phyloP scores from a whole-genome alignment of 2,329 filamentous ascomycete species.

The Chrysoporthe deuterocubensis region DNA sequence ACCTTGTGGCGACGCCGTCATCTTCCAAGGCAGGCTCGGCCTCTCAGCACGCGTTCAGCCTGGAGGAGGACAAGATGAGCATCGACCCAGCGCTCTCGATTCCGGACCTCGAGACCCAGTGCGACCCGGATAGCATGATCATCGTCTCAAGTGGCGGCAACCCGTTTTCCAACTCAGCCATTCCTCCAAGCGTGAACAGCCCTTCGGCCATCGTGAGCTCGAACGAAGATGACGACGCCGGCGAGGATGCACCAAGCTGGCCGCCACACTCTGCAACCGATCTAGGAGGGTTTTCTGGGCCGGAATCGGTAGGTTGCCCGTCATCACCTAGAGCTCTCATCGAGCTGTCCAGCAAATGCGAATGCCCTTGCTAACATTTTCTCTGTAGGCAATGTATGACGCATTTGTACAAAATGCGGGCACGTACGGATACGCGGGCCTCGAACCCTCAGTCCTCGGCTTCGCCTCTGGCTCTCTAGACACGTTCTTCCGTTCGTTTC shows the following conservation, averaged over 20 bases:
- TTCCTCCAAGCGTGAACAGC: neutral
- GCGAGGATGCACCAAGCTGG: neutral
- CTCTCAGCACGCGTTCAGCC: neutral
- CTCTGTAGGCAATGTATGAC: neutral
- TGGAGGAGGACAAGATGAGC: neutral
- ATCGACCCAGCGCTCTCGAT: slow-evolving; percentile 1
- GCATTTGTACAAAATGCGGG: neutral
- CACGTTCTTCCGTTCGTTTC: neutral
- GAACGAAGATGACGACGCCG: neutral
- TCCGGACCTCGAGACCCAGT: neutral
- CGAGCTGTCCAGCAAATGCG: neutral
- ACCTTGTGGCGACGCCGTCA: neutral
- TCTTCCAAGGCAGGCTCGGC: neutral
- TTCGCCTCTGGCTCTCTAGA: slow-evolving; percentile 1
- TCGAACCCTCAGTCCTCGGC: neutral
- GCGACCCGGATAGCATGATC: slow-evolving; percentile 1
- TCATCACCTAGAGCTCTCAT: neutral
- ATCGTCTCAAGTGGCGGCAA: neutral
- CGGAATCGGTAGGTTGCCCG: neutral
- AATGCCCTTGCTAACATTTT: neutral
- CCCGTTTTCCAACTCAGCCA: neutral
- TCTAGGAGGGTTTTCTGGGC: neutral
- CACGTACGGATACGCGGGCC: neutral
- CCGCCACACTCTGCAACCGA: neutral
- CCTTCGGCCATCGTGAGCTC: neutral